Evolutionary conservation across 2,329 filamentous ascomycete species (phyloP).

Genomic region (Neoscytalidium dimidiatum): DNA sequence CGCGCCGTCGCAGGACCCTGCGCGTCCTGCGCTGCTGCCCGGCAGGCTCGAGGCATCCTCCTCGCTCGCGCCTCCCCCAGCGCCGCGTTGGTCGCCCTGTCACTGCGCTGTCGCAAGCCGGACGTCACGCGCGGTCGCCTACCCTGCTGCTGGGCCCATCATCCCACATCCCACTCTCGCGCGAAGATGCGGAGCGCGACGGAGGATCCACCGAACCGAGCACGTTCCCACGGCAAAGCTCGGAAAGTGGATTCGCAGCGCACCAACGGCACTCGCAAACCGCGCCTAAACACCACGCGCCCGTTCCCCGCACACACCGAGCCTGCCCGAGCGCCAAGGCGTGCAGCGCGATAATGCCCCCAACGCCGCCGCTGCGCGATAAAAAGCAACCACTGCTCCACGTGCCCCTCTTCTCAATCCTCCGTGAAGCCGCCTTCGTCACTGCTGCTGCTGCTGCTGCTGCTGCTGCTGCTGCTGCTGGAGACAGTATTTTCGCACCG

Average conservation of each 20-base stretch:
- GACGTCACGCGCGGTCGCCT: constrained; percentile 3
- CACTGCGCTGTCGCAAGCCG: neutral
- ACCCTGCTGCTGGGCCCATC: neutral
- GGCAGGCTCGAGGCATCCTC: neutral
- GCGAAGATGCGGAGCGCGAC: constrained; percentile 14
- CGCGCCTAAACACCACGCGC: constrained; percentile 4
- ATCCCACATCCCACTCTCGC: constrained; percentile 15
- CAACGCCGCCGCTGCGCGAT: neutral
- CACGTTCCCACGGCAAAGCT: constrained; percentile 11
- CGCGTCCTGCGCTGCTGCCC: constrained; percentile 6
- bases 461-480: constrained; percentile 25
- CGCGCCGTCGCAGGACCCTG: constrained; percentile 13
- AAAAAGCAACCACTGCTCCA: constrained; percentile 11
- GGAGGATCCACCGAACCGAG: constrained; percentile 14
- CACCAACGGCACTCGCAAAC: constrained; percentile 1
- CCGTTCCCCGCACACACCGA: constrained; percentile 10
- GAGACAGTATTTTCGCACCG: constrained; percentile 43
- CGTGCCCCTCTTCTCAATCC: constrained; percentile 16
- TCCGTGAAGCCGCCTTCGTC: constrained; percentile 2
- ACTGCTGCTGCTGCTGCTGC: constrained; percentile 24
- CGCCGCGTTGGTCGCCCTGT: neutral
- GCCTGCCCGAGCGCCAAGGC: constrained; percentile 13
- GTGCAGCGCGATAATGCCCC: constrained; percentile 3
- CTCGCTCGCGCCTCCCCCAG: neutral
- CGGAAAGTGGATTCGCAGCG: constrained; percentile 16